phyloP scores from a whole-genome alignment of 2,329 filamentous ascomycete species.

The Ophiocordyceps camponoti-leonardi region DNA sequence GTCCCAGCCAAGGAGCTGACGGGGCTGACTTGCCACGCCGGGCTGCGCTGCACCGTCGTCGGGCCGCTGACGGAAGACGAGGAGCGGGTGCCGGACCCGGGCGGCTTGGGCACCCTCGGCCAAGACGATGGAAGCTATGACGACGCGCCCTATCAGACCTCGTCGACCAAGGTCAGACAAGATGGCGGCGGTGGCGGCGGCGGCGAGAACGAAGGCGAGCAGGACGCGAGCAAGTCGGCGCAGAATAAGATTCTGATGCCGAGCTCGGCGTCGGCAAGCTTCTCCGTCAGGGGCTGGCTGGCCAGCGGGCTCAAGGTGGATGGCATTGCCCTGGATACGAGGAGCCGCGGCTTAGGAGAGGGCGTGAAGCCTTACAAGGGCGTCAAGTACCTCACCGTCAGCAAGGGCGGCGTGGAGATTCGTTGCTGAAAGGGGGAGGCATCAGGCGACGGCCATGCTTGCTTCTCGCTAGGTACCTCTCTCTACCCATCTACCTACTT shows the following conservation, averaged over 20 bases:
- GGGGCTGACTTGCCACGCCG: conserved; percentile 48
- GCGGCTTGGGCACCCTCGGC: conserved; percentile 29
- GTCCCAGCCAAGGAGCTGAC: conserved; percentile 63
- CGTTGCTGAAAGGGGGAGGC: conserved; percentile 28
- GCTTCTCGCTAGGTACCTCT: no score
- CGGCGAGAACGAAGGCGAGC: conserved; percentile 20
- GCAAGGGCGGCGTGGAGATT: conserved; percentile 46
- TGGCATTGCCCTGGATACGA: conserved; percentile 51
- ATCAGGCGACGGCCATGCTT: conserved; percentile 1
- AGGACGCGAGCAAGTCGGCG: conserved; percentile 39
- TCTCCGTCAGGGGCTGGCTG: conserved; percentile 52
- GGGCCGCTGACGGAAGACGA: conserved; percentile 39
- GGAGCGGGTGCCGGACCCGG: conserved; percentile 29
- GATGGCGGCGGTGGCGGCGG: conserved; percentile 8
- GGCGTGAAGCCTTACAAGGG: conserved; percentile 92
- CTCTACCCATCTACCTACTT: no score
- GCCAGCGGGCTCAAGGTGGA: conserved; percentile 51
- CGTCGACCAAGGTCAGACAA: conserved; percentile 11
- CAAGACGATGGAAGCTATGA: conserved; percentile 32
- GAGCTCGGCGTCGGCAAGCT: conserved; percentile 57
- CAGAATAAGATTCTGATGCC: conserved; percentile 68
- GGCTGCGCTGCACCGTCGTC: conserved; percentile 63
- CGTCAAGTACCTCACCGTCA: conserved; percentile 84
- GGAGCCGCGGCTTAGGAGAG: conserved; percentile 72
- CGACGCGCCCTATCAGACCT: conserved; percentile 39